phyloP scores from a whole-genome alignment of 306 rosid species.

The Trifolium dubium region DNA sequence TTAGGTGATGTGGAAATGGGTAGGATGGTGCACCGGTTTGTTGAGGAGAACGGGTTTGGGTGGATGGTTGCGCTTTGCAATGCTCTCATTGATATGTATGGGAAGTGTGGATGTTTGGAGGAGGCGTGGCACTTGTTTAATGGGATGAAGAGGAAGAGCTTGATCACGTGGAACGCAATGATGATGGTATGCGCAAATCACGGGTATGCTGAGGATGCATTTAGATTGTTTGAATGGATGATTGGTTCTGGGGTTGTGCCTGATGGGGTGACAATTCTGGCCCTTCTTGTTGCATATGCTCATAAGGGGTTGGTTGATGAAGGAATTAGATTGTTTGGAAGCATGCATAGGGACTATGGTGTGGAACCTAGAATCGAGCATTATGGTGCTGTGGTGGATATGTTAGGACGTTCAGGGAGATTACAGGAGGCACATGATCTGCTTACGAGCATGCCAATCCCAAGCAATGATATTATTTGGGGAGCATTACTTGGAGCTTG shows the following conservation, averaged over 20 bases:
- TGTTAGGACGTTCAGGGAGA: slow-evolving; percentile 69
- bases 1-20: slow-evolving; percentile 57
- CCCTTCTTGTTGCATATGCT: slow-evolving; percentile 61
- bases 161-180: slow-evolving; percentile 68
- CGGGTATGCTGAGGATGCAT: slow-evolving; percentile 55
- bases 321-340: slow-evolving; percentile 55
- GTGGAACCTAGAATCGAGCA: slow-evolving; percentile 62
- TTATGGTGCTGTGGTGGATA: slow-evolving; percentile 63
- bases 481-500: slow-evolving; percentile 69
- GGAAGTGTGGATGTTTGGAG: slow-evolving; percentile 67
- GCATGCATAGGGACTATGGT: slow-evolving; percentile 55
- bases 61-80: slow-evolving; percentile 69
- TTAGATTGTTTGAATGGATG: slow-evolving; percentile 51
- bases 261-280: slow-evolving; percentile 54
- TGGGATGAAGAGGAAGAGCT: slow-evolving; percentile 55
- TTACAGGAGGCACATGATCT: slow-evolving; percentile 62
- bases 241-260: slow-evolving; percentile 48
- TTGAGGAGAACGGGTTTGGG: slow-evolving; percentile 54
- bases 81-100: slow-evolving; percentile 63
- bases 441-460: slow-evolving; percentile 50
- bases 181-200: slow-evolving; percentile 61
- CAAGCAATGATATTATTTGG: slow-evolving; percentile 57
- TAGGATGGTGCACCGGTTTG: slow-evolving; percentile 50
- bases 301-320: slow-evolving; percentile 62
- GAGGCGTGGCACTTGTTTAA: slow-evolving; percentile 55